Percentiles rank a stretch among this genome's conserved stretches.
Evolutionary conservation across 2,329 filamentous ascomycete genomes (phyloP).

Genomic region (Cercospora sp.): DNA sequence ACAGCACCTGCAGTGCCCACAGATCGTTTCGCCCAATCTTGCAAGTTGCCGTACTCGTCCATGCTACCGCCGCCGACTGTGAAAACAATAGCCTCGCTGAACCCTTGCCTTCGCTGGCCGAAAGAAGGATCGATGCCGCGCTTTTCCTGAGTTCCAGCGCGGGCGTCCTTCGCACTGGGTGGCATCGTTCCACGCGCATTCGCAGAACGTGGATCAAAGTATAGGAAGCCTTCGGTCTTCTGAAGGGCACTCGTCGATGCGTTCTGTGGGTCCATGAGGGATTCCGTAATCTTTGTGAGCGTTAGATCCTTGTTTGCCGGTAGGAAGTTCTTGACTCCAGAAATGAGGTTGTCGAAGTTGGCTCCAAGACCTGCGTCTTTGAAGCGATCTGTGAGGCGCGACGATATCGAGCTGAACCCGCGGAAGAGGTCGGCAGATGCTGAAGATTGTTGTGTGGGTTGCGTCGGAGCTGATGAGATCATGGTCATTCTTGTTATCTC

Average conservation of each 20-base stretch:
- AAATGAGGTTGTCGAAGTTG: slow-evolving; percentile 92
- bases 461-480: slow-evolving; percentile 77
- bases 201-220: slow-evolving; percentile 92
- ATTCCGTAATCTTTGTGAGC: slow-evolving; percentile 96
- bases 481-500: slow-evolving; percentile 98
- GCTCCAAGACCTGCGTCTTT: slow-evolving; percentile 83
- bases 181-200: slow-evolving; percentile 92
- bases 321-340: slow-evolving; percentile 97
- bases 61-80: slow-evolving; percentile 82
- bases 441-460: slow-evolving; percentile 57
- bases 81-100: slow-evolving; percentile 45
- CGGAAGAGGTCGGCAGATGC: slow-evolving; percentile 79
- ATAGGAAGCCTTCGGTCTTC: slow-evolving; percentile 94
- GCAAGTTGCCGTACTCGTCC: slow-evolving; percentile 97
- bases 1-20: slow-evolving; percentile 54
- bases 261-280: slow-evolving; percentile 91
- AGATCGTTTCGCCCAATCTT: slow-evolving; percentile 89
- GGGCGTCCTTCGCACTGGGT: slow-evolving; percentile 60
- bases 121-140: slow-evolving; percentile 31
- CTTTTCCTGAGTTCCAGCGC: slow-evolving; percentile 41
- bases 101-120: slow-evolving; percentile 37
- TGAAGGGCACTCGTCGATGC: slow-evolving; percentile 89
- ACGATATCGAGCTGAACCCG: slow-evolving; percentile 88
- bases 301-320: slow-evolving; percentile 93
- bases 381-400: slow-evolving; percentile 87